Base-by-base conservation (phyloP, 192 early-diverging fungal species). In the Podila minutissima region DNA sequence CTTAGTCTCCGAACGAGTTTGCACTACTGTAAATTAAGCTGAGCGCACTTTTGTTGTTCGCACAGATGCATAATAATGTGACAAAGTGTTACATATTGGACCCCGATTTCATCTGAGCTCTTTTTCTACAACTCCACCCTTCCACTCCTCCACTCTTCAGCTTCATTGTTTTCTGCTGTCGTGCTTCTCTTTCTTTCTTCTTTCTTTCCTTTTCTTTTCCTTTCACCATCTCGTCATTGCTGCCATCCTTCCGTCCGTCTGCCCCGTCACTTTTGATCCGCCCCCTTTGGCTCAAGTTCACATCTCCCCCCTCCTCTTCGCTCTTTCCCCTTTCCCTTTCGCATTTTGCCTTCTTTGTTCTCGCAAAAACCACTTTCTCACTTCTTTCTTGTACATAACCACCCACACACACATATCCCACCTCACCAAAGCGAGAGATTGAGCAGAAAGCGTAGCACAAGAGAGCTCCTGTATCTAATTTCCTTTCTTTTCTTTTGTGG, bases 181-280 rank as follows among this genome's bases (percentile, higher is more conserved):
- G 35, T 31, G 35, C 33, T 57, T 51, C 10, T 35, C 32, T 35
- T 15, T 8, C 62, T 11, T 24, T 49, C 31, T 24, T 49, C 24
- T 68, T 67, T 20, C n/a, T 55, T 50, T 31, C 49, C 32, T 68
- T n/a, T 37, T 41, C n/a, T 31, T 35, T 31, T 32, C 46, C 24
- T 68, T 63, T 12, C n/a, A 51, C 22, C 31, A 33, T 33, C 33
- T 33, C 33, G 33, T 29, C 29, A n/a, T 55, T 19, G 11, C 38
- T 55, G 24, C 37, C 59, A 22, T 50, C 51, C 50, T 8, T 57
- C 19, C 17, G 38, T 32, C 37, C n/a, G 8, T 6, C 62, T 63
- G 28, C 35, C 37, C 35, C 33, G 20, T 38, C 62, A n/a, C 37
- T 32, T 37, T 46, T 46, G 41, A 17, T 46, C 53, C n/a, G 9